Evolutionary conservation across 495 filamentous ascomycete genomes (phyloP), one percentile per base, ranked within the genome.

Genomic region (Oidiodendron maius): DNA sequence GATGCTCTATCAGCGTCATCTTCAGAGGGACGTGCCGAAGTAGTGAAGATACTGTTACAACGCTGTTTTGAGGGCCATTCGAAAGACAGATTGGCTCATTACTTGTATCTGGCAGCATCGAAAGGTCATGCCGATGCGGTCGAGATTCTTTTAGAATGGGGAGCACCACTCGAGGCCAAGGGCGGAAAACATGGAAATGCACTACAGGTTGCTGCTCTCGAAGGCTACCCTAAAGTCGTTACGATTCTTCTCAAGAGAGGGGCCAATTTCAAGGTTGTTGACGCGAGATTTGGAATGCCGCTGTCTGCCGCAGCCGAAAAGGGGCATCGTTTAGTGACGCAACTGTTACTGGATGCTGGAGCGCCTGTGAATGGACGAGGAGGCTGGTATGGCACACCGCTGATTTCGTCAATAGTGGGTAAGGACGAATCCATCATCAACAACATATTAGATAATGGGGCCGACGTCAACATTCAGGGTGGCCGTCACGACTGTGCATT

Each of bases 291-390:
- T 5, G 15, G 15, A 17, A 55, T 20, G 36, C 53, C 56, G 4
- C 47, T 60, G 12, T 44, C 57, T 16, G 50, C 48, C 3, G 53
- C 58, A 25, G 43, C 32, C 12, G 10, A 13, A 13, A 1, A 10
- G 13, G 45, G 50, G 0, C 16, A 52, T 17, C 10, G 43, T 18
- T 20, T 36, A 15, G 28, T 63, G 17, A 52, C 56, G 3, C 9
- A 58, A 45, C 40, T 55, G 9, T 39, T 68, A 10, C 10, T 68
- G 16, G 46, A 53, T 20, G 41, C 55, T 6, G 66, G 66, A 5
- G 62, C 60, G 8, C 51, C 62, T 37, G 49, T 57, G n/a, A 64
- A 65, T 48, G 45, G 39, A 8, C 23, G 58, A 40, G 58, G 59
- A 40, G 60, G 61, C 21, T 1, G 20, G 0, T 59, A 55, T 50